Evolutionary conservation across 441 rosid species (phyloP), one percentile per base, ranked within the genome.

Genomic region (Hypseocharis bilobata): DNA sequence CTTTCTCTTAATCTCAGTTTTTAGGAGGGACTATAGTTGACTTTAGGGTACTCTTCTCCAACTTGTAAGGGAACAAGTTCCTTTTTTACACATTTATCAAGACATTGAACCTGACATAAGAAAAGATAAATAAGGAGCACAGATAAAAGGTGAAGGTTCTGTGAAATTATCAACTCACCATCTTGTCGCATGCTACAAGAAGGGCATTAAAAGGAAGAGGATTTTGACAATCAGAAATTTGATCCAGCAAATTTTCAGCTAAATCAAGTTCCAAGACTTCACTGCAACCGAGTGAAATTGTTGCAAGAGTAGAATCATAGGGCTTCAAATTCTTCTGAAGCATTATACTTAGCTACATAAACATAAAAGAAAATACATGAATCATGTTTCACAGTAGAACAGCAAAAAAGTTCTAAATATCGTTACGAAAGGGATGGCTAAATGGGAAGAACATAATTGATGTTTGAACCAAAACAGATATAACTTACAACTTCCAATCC

Each of bases 231-330:
- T 69, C 70, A 40, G 86, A 80, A 66, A 89, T 71, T 76, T 81
- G 85, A 76, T 81, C 76, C 82, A 91, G 72, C 10, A 93, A 77
- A 70, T 70, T 69, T 80, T 93, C 94, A 55, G 96, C 96, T 62
- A 84, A 73, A 82, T 93, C 93, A 68, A 89, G 83, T 70, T 91
- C 90, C 65, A 83, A 71, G 60, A 77, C 87, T 49, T 17, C 44
- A 22, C 66, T 68, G 68, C 76, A 73, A 38, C 42, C 52, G 36
- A 63, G 32, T 47, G 76, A 68, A 60, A 73, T 44, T 47, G 69
- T 30, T 44, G 65, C 72, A 32, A 68, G 61, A 27, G 76, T 73
- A 20, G 66, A 47, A 28, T 68, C 60, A 45, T 20, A 30, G 65
- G 76, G 76, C 68, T 64, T 59, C 72, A 68, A 60, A 44, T 63